phyloP scores from a whole-genome alignment of 106 monocot species.

The Triglochin maritima region DNA sequence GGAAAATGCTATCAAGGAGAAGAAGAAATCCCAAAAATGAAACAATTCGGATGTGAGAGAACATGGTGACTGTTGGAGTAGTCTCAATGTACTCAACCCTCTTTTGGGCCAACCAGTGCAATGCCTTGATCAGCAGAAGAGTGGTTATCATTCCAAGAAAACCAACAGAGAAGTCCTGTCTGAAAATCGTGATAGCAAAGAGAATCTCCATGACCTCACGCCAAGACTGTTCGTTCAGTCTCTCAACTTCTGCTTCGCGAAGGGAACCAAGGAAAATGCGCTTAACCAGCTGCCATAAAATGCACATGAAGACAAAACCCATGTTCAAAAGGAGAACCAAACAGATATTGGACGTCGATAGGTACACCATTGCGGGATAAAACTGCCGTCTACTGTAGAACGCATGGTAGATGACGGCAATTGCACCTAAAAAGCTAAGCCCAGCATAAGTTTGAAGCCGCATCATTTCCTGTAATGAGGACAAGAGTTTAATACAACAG shows the following conservation, averaged over 20 bases:
- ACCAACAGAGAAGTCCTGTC: slow-evolving; percentile 78
- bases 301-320: slow-evolving; percentile 74
- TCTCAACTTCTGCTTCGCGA: slow-evolving; percentile 92
- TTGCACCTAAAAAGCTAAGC: slow-evolving; percentile 67
- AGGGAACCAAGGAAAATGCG: slow-evolving; percentile 72
- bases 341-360: slow-evolving; percentile 88
- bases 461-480: slow-evolving; percentile 28
- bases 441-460: slow-evolving; percentile 72
- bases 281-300: slow-evolving; percentile 66
- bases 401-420: slow-evolving; percentile 69
- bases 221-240: slow-evolving; percentile 92
- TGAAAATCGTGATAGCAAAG: slow-evolving; percentile 89
- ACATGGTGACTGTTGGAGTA: slow-evolving; percentile 65
- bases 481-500: no score
- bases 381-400: slow-evolving; percentile 85
- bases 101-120: slow-evolving; percentile 96
- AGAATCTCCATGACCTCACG: slow-evolving; percentile 92
- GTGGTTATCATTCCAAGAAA: slow-evolving; percentile 77
- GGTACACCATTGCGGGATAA: slow-evolving; percentile 82
- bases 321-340: slow-evolving; percentile 85
- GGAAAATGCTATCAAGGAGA: slow-evolving; percentile 55
- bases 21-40: slow-evolving; percentile 80
- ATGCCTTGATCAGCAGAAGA: slow-evolving; percentile 71
- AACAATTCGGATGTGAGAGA: slow-evolving; percentile 72
- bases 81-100: slow-evolving; percentile 93